These are phyloP conservation scores for Choiromyces venosus DNA, from an alignment of 495 filamentous ascomycete species.

Conservation along the genomic window DNA sequence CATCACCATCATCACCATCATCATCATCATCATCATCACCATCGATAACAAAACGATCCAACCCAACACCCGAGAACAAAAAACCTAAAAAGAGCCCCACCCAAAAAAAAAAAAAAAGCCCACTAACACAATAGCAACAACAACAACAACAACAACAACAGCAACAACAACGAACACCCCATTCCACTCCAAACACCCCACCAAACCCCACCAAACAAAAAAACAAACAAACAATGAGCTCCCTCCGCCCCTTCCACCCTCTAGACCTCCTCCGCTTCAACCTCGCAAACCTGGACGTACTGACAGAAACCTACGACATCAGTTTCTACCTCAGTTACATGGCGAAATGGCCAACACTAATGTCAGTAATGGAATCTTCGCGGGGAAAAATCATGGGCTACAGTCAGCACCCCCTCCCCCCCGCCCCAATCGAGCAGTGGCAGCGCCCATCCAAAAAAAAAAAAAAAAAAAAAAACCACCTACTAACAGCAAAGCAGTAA, in stretches of 20 bases:
- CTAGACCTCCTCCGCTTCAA: slow-evolving; percentile 79
- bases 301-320: slow-evolving; percentile 94
- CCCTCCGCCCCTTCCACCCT: slow-evolving; percentile 63
- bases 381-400: slow-evolving; percentile 83
- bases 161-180: neutral
- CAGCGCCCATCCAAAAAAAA: neutral
- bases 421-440: neutral
- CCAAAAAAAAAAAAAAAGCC: no score
- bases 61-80: no score
- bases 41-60: no score
- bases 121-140: neutral
- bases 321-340: slow-evolving; percentile 93
- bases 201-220: neutral
- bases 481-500: slow-evolving; percentile 58
- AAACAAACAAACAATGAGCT: slow-evolving; percentile 52
- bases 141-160: neutral
- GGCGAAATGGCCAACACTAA: slow-evolving; percentile 88
- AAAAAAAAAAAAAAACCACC: slow-evolving; percentile 10
- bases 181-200: no score
- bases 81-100: slow-evolving; percentile 4
- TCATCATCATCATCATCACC: no score
- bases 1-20: no score
- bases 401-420: slow-evolving; percentile 55
- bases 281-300: slow-evolving; percentile 74
- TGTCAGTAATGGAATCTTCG: slow-evolving; percentile 75